Conservation (phyloP, 148 eudicot species). For the Cornus florida region DNA sequence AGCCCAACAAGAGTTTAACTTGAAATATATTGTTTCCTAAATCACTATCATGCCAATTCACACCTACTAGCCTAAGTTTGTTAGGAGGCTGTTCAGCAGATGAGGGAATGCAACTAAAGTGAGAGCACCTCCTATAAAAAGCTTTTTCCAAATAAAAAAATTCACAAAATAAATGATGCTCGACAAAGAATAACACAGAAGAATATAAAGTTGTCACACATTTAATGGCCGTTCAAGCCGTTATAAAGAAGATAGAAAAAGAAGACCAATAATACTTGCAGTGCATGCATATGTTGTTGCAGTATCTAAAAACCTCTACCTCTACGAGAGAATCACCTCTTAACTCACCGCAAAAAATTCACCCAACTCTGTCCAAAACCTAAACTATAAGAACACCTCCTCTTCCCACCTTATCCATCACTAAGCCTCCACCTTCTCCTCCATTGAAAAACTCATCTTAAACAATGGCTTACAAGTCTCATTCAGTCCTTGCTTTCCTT, state of each 20-base stretch:
- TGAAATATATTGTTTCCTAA: too few species aligned
- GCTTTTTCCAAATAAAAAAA: too few species aligned
- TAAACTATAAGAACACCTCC: conserved; percentile 13
- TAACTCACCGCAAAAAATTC: conserved; percentile 20
- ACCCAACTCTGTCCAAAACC: not conserved
- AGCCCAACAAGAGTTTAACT: too few species aligned
- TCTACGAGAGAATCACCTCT: not conserved
- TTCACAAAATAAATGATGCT: too few species aligned
- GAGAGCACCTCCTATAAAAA: too few species aligned
- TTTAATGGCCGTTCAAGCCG: not conserved
- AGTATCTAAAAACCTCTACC: too few species aligned
- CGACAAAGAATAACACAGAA: too few species aligned
- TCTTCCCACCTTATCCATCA: conserved; percentile 3
- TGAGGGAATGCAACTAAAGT: too few species aligned
- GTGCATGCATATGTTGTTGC: not conserved
- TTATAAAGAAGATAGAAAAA: not conserved
- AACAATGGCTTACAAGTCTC: conserved; percentile 19
- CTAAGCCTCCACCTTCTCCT: not conserved
- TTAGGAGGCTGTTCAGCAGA: too few species aligned
- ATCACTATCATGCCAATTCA: too few species aligned
- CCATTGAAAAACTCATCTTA: not conserved
- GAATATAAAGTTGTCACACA: not conserved
- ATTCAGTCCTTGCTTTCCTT: conserved; percentile 12
- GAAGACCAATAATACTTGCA: not conserved
- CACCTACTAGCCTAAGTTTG: too few species aligned